Conservation (phyloP, 176 grass and related monocot genomes). For the Chloris gayana region DNA sequence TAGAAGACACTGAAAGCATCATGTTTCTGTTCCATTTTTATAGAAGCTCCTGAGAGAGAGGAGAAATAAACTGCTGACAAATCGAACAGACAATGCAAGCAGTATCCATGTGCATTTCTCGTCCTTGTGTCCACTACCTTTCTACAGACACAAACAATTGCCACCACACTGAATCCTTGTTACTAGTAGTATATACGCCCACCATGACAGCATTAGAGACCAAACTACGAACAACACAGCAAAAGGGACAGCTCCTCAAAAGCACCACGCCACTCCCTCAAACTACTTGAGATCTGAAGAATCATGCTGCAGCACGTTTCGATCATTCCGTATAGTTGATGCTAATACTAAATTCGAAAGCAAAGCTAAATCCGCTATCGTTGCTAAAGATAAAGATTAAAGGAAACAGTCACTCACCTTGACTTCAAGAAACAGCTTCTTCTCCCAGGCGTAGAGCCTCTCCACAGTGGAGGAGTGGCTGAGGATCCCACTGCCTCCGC, state of each 20-base stretch:
- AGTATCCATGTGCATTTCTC: constrained; percentile 51
- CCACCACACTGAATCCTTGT: constrained; percentile 36
- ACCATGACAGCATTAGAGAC: constrained; percentile 23
- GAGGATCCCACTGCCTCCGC: constrained; percentile 44
- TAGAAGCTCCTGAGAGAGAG: constrained; percentile 27
- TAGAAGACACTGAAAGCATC: constrained; percentile 32
- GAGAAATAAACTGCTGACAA: constrained; percentile 24
- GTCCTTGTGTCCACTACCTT: constrained; percentile 46
- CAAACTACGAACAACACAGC: constrained; percentile 34
- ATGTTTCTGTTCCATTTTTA: constrained; percentile 23
- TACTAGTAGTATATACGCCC: constrained; percentile 48
- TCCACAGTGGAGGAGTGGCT: constrained; percentile 95
- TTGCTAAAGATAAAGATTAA: constrained; percentile 26
- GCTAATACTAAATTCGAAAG: constrained; percentile 11
- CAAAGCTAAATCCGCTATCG: constrained; percentile 20
- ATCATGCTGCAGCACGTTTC: constrained; percentile 33
- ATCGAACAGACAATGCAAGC: constrained; percentile 37
- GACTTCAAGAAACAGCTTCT: constrained; percentile 95
- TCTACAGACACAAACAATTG: constrained; percentile 39
- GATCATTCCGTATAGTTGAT: constrained; percentile 22
- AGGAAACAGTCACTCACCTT: constrained; percentile 57
- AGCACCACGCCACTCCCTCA: constrained; percentile 43
- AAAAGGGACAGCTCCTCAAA: constrained; percentile 53
- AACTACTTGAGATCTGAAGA: constrained; percentile 46
- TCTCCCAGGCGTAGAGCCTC: constrained; percentile 98